Evolutionary conservation across 2,329 filamentous ascomycete species (phyloP).

Genomic region (Pseudogymnoascus sp.): DNA sequence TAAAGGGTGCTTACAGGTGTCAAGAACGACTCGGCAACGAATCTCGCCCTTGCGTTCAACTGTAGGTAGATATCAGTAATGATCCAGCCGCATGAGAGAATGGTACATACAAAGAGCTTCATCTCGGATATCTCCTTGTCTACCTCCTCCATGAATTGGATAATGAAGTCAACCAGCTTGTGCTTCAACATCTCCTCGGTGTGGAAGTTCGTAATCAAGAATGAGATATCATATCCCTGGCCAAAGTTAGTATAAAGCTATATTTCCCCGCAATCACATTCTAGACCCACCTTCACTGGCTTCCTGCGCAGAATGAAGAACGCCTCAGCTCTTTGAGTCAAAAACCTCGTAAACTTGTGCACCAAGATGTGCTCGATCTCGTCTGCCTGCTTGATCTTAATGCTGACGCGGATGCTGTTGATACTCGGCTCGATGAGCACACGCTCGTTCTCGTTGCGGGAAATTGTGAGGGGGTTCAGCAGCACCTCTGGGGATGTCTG

Average conservation of each 20-base stretch:
- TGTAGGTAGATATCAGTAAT: constrained; percentile 39
- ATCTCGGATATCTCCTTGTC: constrained; percentile 99
- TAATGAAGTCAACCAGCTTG: constrained; percentile 98
- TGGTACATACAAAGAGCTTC: constrained; percentile 89
- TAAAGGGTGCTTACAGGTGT: constrained; percentile 61
- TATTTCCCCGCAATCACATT: constrained; percentile 1
- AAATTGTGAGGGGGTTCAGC: constrained; percentile 81
- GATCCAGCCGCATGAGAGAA: neutral
- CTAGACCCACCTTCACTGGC: constrained; percentile 69
- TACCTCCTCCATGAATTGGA: constrained; percentile 99
- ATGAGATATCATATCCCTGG: constrained; percentile 96
- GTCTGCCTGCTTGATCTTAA: constrained; percentile 98
- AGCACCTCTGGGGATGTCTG: constrained; percentile 88
- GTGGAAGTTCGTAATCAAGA: constrained; percentile 97
- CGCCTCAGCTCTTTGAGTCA: constrained; percentile 91
- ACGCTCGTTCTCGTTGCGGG: constrained; percentile 94
- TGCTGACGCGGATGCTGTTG: constrained; percentile 94
- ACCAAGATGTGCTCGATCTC: constrained; percentile 98
- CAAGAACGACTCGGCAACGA: constrained; percentile 96
- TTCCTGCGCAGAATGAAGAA: constrained; percentile 97
- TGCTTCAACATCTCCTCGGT: constrained; percentile 99
- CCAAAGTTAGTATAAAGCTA: constrained; percentile 18
- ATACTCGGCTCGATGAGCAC: constrained; percentile 94
- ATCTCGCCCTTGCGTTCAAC: constrained; percentile 94
- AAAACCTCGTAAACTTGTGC: constrained; percentile 95